A percentile compares a stretch with the other conserved stretches of the same genome.
Evolutionary conservation across 2,329 filamentous ascomycete genomes (phyloP).

Genomic region (Bertia moriformis): DNA sequence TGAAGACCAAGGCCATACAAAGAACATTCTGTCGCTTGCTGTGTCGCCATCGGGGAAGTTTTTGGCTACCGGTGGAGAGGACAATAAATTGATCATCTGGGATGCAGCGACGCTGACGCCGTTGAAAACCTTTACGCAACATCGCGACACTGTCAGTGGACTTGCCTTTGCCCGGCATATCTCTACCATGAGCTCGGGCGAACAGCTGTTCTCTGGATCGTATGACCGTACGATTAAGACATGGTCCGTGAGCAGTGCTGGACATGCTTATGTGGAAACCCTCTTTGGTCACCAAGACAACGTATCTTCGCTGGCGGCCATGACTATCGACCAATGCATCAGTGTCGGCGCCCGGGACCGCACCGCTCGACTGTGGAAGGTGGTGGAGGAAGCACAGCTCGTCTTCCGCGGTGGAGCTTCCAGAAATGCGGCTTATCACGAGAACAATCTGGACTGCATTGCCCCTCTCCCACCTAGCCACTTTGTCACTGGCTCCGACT

Average conservation of each 20-base stretch:
- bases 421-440: neutral
- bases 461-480: neutral
- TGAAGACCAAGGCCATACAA: neutral
- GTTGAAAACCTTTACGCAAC: neutral
- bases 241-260: neutral
- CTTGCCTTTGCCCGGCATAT: neutral
- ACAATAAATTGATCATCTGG: constrained; percentile 1
- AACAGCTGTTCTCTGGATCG: neutral
- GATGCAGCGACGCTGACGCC: neutral
- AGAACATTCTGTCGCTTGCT: neutral
- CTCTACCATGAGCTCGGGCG: neutral
- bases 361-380: neutral
- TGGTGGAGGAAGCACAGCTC: neutral
- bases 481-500: neutral
- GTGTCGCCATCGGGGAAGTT: neutral
- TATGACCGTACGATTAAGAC: neutral
- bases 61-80: neutral
- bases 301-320: neutral
- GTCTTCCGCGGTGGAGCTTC: neutral
- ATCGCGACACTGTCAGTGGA: neutral
- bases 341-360: neutral
- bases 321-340: neutral
- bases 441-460: neutral
- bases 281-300: constrained; percentile 1
- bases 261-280: neutral